Evolutionary conservation across 352 stramenopile species (phyloP).

Genomic region (Phytophthora pseudosyringae): DNA sequence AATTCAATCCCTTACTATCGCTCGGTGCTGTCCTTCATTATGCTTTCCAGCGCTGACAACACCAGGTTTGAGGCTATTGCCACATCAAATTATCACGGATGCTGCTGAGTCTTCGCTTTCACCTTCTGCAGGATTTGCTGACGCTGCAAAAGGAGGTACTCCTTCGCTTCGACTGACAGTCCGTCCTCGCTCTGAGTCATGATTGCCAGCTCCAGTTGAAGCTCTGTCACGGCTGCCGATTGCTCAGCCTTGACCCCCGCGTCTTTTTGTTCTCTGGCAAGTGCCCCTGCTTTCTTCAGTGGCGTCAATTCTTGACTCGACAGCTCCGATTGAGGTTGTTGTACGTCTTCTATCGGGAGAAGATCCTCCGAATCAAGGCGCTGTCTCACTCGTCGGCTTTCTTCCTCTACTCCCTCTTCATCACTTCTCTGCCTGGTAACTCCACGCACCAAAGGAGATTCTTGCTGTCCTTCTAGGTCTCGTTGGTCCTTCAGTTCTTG

Average conservation of each 20-base stretch:
- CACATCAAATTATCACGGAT: background rate
- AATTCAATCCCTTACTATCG: background rate
- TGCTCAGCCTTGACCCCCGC: background rate
- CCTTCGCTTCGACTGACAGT: slow-evolving; percentile 16
- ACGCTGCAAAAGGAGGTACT: slow-evolving; percentile 19
- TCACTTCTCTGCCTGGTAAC: slow-evolving; percentile 1
- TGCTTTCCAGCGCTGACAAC: no score
- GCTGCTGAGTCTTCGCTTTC: slow-evolving; percentile 1
- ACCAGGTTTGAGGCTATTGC: no score
- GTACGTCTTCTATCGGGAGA: background rate
- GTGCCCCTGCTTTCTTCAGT: background rate
- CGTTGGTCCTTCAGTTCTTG: background rate
- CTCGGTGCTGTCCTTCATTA: no score
- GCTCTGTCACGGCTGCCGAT: slow-evolving; percentile 2
- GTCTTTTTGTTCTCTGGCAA: background rate
- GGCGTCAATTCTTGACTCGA: background rate
- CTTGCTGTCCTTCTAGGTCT: background rate
- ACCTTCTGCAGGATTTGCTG: slow-evolving; percentile 18
- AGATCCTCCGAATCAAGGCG: background rate
- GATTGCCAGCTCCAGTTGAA: slow-evolving; percentile 16
- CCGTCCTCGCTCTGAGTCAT: slow-evolving; percentile 29
- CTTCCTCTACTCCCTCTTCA: background rate
- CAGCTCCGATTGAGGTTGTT: background rate
- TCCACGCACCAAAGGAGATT: background rate
- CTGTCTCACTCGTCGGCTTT: slow-evolving; percentile 1